phyloP scores from a whole-genome alignment of 2,329 filamentous ascomycete genomes.

The Colletotrichum agaves region DNA sequence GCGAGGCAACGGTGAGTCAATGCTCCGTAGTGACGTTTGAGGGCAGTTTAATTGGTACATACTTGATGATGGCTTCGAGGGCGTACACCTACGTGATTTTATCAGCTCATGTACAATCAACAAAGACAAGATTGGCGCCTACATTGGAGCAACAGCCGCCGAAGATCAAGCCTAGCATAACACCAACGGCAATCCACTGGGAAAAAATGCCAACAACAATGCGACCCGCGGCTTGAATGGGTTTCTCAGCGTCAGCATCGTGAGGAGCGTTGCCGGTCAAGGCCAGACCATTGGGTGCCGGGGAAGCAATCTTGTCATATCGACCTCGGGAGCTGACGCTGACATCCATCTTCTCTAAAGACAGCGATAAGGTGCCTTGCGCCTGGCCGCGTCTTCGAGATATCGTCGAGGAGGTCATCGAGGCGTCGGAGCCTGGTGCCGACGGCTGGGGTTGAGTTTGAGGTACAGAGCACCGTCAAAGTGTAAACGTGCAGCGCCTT shows the following conservation, averaged over 20 bases:
- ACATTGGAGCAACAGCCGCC: conserved; percentile 94
- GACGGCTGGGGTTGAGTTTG: conserved; percentile 3
- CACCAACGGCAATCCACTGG: conserved; percentile 69
- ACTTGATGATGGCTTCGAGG: conserved; percentile 94
- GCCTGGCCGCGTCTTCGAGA: conserved; percentile 50
- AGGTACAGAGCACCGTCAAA: not conserved
- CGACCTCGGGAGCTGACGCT: not conserved
- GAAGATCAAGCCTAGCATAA: conserved; percentile 88
- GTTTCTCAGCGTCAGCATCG: conserved; percentile 11
- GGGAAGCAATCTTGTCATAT: conserved; percentile 6
- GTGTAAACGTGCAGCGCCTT: conserved; percentile 4
- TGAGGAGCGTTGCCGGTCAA: conserved; percentile 11
- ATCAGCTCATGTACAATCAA: conserved; percentile 3
- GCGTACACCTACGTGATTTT: conserved; percentile 80
- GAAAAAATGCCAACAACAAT: conserved; percentile 69
- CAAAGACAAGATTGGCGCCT: conserved; percentile 53
- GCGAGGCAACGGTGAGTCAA: conserved; percentile 35
- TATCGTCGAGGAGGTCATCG: conserved; percentile 58
- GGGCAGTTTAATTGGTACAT: conserved; percentile 50
- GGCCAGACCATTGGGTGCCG: not conserved
- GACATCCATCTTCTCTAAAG: conserved; percentile 34
- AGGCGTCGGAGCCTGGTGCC: conserved; percentile 25
- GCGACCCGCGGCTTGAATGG: conserved; percentile 52
- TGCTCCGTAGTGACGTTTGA: not conserved
- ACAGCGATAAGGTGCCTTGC: conserved; percentile 36